Percentiles rank a stretch among this genome's conserved stretches.
Evolutionary conservation across 805 yeast genomes (phyloP).

Genomic region (Saturnispora quitensis): DNA sequence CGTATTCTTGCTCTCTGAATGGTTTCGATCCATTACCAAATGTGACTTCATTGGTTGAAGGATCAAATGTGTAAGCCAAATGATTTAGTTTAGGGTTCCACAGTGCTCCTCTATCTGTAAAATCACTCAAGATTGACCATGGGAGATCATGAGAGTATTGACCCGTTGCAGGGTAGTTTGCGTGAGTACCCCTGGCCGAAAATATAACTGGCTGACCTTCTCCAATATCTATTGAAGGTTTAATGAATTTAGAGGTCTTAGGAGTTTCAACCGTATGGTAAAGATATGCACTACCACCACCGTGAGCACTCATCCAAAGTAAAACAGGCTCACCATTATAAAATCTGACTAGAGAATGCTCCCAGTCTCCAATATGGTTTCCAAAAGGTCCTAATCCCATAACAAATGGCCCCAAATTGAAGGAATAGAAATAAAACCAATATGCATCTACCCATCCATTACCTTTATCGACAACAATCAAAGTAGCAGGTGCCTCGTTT

Average conservation of each 20-base stretch:
- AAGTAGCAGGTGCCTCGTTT: constrained; percentile 65
- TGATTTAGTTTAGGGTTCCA: constrained; percentile 90
- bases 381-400: constrained; percentile 98
- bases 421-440: constrained; percentile 94
- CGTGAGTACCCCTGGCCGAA: constrained; percentile 94
- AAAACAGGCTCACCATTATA: constrained; percentile 70
- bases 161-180: constrained; percentile 92
- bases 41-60: constrained; percentile 34
- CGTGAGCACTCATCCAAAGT: constrained; percentile 97
- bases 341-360: constrained; percentile 82
- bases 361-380: constrained; percentile 98
- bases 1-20: constrained; percentile 46
- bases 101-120: constrained; percentile 88
- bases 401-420: constrained; percentile 91
- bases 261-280: constrained; percentile 64
- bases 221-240: constrained; percentile 17
- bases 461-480: constrained; percentile 85
- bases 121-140: constrained; percentile 80
- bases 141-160: constrained; percentile 95
- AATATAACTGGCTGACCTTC: constrained; percentile 62
- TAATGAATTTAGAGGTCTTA: constrained; percentile 24
- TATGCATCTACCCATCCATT: constrained; percentile 92
- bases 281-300: constrained; percentile 88
- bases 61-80: constrained; percentile 60
- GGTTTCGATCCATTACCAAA: constrained; percentile 39